phyloP scores from a whole-genome alignment of 2,329 filamentous ascomycete species.

The Fusarium poae region DNA sequence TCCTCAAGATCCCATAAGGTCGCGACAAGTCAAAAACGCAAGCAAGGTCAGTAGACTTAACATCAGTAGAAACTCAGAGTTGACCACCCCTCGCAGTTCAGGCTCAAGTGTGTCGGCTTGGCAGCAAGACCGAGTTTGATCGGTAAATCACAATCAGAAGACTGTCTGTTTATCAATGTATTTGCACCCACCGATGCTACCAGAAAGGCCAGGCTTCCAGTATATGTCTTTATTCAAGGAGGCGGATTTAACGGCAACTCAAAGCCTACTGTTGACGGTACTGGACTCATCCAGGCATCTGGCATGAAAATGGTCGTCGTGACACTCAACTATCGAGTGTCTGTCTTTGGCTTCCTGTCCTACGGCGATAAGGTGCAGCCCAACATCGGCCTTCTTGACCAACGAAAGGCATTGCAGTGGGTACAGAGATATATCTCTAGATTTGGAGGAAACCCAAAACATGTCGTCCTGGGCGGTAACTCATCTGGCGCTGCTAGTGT shows the following conservation, averaged over 20 bases:
- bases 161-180: constrained; percentile 77
- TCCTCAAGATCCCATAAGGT: constrained; percentile 71
- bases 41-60: constrained; percentile 57
- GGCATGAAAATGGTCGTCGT: constrained; percentile 75
- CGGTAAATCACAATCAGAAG: constrained; percentile 62
- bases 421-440: constrained; percentile 72
- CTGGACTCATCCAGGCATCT: constrained; percentile 67
- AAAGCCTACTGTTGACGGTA: constrained; percentile 68
- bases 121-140: constrained; percentile 24
- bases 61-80: not conserved
- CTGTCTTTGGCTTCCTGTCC: constrained; percentile 77
- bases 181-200: constrained; percentile 69
- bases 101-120: constrained; percentile 50
- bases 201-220: constrained; percentile 67
- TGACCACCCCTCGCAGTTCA: constrained; percentile 37
- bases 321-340: constrained; percentile 81
- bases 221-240: constrained; percentile 71
- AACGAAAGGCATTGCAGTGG: constrained; percentile 77
- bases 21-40: constrained; percentile 65
- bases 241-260: constrained; percentile 68
- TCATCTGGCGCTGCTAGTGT: constrained; percentile 76
- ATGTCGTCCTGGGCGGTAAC: constrained; percentile 76
- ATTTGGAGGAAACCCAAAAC: constrained; percentile 77
- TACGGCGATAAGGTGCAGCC: constrained; percentile 67
- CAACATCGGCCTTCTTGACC: constrained; percentile 79